Evolutionary conservation across 2,329 filamentous ascomycete species (phyloP), one percentile per base, ranked within the genome.

Genomic region (Dendrostoma leiphaemia): DNA sequence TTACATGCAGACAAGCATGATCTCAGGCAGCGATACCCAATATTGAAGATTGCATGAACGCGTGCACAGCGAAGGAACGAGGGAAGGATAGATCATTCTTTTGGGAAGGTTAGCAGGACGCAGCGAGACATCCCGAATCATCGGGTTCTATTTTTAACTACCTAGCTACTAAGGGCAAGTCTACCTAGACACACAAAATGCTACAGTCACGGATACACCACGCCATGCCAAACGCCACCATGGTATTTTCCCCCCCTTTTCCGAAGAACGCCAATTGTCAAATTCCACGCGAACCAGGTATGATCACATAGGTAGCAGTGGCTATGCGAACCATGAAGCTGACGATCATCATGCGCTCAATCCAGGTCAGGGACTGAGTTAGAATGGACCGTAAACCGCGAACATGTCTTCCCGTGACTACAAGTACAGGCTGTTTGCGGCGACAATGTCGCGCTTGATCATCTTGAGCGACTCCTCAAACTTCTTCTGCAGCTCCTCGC

Each of bases 361-460:
- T 17, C 17, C 13, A 34, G 12, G 28, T 34, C 4, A 8, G 37
- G 15, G 12, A 8, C 29, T 1, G 31, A 2, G 28, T 32, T 9
- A 9, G n/a, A 24, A 26, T 15, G 3, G 12, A 29, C 15, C 23
- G 32, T 19, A 23, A 26, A 21, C 12, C 8, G 9, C 7, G 7
- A 19, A 12, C 13, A 37, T 9, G 9, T 15, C 19, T 10, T 32
- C 4, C 7, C 26, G 19, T 10, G n/a, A 17, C 40, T 85, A 94
- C 69, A 97, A 79, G 69, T 97, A 97, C 71, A 97, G 76, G 64
- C 89, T 95, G 76, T 97, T 92, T 45, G 93, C 91, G 23, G 93
- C 91, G 56, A 99, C 93, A 69, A 99, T 92, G 69, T 97, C 94
- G 65, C 94, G 83, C 71, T 90, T 84, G 51, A 97, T 89, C 81